Evolutionary conservation across 2,329 filamentous ascomycete species (phyloP), one percentile per base, ranked within the genome.

Genomic region (Ophiostoma montium): DNA sequence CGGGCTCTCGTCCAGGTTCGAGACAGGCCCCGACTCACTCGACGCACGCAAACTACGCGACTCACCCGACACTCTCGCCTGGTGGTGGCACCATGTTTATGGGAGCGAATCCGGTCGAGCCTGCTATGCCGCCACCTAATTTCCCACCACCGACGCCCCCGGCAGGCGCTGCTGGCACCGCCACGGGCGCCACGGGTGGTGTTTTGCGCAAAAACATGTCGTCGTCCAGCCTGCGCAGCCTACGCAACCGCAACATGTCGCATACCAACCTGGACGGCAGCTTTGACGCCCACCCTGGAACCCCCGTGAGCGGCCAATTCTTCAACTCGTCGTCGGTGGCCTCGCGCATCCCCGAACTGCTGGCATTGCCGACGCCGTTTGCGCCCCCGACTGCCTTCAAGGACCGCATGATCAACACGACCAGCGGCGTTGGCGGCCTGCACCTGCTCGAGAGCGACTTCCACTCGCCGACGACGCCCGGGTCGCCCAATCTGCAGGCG

Each of bases 371-470:
- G 10, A 86, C 84, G 2, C 81, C 84, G 12, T 73, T 80, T 35
- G 72, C 84, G 35, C 72, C 75, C 0, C 69, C 78, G 10, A 72
- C 77, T 19, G 32, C 76, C 2, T 84, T 85, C 56, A 70, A 70
- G 23, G 76, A 80, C 12, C 70, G 72, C 43, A 63, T 72, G 50
- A 69, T 75, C 50, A 21, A 18, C 1, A 75, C 74, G 10, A 71
- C 74, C 15, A 67, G 80, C 31, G 74, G 73, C 35, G 70, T 75
- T 5, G 82, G 82, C 21, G 86, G 84, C 6, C 69, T 90, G 50
- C 81, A 87, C 60, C 70, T 96, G 1, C 94, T 96, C 58, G 87
- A 95, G 54, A 86, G 76, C 56, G 78, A 86, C 54, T 84, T 94
- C 39, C 84, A 90, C 60, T 80, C 81, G 6, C 78, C 74, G 2